Conservation (phyloP, 108 stramenopile genomes). For the Nitzschia putrida region DNA sequence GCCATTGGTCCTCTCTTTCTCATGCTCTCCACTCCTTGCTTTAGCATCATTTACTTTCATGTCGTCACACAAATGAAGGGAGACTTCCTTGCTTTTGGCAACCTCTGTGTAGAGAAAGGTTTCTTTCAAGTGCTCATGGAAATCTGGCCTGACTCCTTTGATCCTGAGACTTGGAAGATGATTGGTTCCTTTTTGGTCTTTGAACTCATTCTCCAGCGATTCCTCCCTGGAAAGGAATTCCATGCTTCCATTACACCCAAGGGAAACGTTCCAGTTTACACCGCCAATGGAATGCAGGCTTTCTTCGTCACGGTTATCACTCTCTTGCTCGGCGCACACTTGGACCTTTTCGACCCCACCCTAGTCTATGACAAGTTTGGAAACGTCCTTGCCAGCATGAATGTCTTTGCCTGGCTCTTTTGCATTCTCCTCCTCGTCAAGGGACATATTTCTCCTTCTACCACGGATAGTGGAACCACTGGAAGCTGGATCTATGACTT, state of each 20-base stretch:
- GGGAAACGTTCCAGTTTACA: constrained; percentile 62
- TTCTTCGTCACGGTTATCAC: constrained; percentile 49
- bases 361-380: constrained; percentile 80
- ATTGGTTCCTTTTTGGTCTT: constrained; percentile 73
- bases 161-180: constrained; percentile 56
- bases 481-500: constrained; percentile 89
- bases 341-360: constrained; percentile 46
- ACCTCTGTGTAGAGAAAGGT: constrained; percentile 21
- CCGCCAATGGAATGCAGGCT: constrained; percentile 54
- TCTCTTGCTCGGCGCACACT: constrained; percentile 38
- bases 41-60: constrained; percentile 53
- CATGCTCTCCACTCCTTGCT: constrained; percentile 47
- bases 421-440: constrained; percentile 85
- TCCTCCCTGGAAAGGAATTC: constrained; percentile 79
- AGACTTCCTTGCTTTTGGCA: constrained; percentile 45
- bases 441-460: constrained; percentile 84
- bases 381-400: constrained; percentile 76
- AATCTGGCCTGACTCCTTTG: constrained; percentile 57
- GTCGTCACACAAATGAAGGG: constrained; percentile 50
- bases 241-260: constrained; percentile 57
- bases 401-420: constrained; percentile 91
- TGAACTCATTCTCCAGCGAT: constrained; percentile 74
- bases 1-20: constrained; percentile 52
- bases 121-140: constrained; percentile 25
- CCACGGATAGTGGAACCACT: constrained; percentile 86